Evolutionary conservation across 2,329 filamentous ascomycete species (phyloP), one percentile per base, ranked within the genome.

Genomic region (Ophiostoma pallidulum): DNA sequence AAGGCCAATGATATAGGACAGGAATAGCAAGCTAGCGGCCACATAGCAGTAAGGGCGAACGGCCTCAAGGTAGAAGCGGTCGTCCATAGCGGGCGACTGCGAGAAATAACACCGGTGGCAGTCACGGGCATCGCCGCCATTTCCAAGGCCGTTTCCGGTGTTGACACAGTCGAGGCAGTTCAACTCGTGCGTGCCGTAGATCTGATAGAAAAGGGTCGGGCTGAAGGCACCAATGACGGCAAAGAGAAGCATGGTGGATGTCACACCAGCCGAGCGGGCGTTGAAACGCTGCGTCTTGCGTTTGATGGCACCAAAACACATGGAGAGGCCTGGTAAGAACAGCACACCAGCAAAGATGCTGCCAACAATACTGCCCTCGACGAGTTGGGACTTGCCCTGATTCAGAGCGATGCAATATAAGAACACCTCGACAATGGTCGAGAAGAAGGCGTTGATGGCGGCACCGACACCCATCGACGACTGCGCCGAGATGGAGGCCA

Each of bases 241-340:
- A 62, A 98, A 98, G 9, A 98, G 74, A 48, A 98, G 70, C 92
- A 98, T 98, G 0, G 92, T 98, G 2, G 90, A 96, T 1, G 91
- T 97, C 29, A 97, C 92, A 61, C 92, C 89, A 26, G 92, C 92
- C 29, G 91, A 97, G 60, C 84, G 88, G 53, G 92, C 90, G 62
- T 98, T 98, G 75, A 98, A 98, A 36, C 92, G 83, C 63, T 98
- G 92, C 1, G 92, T 98, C 70, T 98, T 98, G 58, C 94, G 82
- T 69, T 95, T 95, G 61, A 98, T 83, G 16, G 94, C 94, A 38
- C 92, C 92, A 60, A 96, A 98, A 65, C 92, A 98, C 92, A 98
- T 98, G 49, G 91, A 97, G 29, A 98, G 64, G 2, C 92, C 92
- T 0, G 92, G 92, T 39, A 98, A 73, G 62, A 98, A 94, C 13